These are phyloP conservation scores for Pythium chondricola DNA, from an alignment of 352 stramenopile species.

Conservation along the genomic window DNA sequence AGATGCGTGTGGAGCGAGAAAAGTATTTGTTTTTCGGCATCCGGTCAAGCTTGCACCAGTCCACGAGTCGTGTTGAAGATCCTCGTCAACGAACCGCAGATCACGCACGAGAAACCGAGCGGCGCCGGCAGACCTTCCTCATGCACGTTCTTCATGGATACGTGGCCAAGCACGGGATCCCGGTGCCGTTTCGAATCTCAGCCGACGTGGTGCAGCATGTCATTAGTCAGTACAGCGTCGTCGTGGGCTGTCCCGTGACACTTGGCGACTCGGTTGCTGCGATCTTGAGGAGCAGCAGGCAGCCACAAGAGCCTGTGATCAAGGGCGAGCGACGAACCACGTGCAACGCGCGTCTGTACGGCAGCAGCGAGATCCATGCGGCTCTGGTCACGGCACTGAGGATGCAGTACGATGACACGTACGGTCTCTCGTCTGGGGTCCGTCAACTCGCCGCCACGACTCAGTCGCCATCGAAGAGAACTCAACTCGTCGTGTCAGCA, in stretches of 20 bases:
- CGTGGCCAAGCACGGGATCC: slow-evolving; percentile 28
- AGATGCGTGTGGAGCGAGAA: slow-evolving; percentile 55
- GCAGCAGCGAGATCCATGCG: slow-evolving; percentile 37
- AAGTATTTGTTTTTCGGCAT: slow-evolving; percentile 64
- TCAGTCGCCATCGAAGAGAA: slow-evolving; percentile 5
- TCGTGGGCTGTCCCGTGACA: slow-evolving; percentile 48
- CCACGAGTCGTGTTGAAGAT: slow-evolving; percentile 33
- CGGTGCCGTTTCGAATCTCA: slow-evolving; percentile 31
- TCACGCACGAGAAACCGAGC: slow-evolving; percentile 32
- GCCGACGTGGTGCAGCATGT: slow-evolving; percentile 27
- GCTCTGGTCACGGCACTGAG: slow-evolving; percentile 45
- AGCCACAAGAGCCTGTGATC: background rate
- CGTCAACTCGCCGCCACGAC: slow-evolving; percentile 15
- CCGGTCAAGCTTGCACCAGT: slow-evolving; percentile 47
- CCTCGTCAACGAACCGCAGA: slow-evolving; percentile 28
- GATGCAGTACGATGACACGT: slow-evolving; percentile 59
- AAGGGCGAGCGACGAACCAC: background rate
- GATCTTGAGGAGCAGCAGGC: slow-evolving; percentile 15
- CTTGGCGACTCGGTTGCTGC: slow-evolving; percentile 38
- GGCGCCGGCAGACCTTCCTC: slow-evolving; percentile 46
- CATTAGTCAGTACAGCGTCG: slow-evolving; percentile 53
- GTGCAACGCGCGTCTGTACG: slow-evolving; percentile 18
- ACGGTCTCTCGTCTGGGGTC: slow-evolving; percentile 35
- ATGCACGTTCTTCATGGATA: slow-evolving; percentile 66
- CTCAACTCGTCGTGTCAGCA: slow-evolving; percentile 1